Conservation (phyloP, 1,139 yeast species). For the Entelexis paramagnoliae region DNA sequence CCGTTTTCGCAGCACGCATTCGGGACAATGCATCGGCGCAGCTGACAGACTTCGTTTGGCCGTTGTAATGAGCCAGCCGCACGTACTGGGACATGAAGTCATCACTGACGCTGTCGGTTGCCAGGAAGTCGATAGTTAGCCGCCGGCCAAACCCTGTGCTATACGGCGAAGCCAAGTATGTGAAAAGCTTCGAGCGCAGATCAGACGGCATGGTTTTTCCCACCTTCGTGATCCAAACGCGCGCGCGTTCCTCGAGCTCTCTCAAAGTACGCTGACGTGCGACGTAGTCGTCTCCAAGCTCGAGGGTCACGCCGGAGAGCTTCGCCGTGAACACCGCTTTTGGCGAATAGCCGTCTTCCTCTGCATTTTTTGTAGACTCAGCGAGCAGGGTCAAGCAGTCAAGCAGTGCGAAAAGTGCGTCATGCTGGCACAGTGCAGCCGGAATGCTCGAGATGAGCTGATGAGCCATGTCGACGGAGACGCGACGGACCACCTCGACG, state of each 20-base stretch:
- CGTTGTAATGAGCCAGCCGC: slow-evolving; percentile 14
- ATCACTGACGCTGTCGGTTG: slow-evolving; percentile 48
- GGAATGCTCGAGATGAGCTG: slow-evolving; percentile 60
- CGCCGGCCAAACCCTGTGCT: slow-evolving; percentile 54
- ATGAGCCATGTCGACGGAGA: slow-evolving; percentile 74
- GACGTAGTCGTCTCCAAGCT: slow-evolving; percentile 64
- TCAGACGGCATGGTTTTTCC: slow-evolving; percentile 56
- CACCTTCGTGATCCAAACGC: slow-evolving; percentile 52
- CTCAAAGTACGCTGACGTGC: slow-evolving; percentile 67
- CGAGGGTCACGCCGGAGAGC: slow-evolving; percentile 44
- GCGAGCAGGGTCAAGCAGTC: slow-evolving; percentile 71
- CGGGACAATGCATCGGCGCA: not conserved
- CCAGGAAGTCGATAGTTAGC: slow-evolving; percentile 63
- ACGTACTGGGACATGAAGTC: slow-evolving; percentile 59
- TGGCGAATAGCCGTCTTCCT: slow-evolving; percentile 76
- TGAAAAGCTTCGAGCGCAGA: slow-evolving; percentile 64
- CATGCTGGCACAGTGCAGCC: slow-evolving; percentile 64
- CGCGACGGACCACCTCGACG: slow-evolving; percentile 60
- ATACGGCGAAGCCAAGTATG: slow-evolving; percentile 49
- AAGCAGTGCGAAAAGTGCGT: slow-evolving; percentile 63
- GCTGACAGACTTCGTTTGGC: not conserved
- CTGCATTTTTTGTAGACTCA: slow-evolving; percentile 79
- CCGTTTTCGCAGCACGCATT: slow-evolving; percentile 1
- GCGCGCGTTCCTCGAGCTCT: slow-evolving; percentile 49
- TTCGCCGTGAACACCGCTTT: slow-evolving; percentile 56